Evolutionary conservation across 139 green algal species (phyloP).

Genomic region (Desmodesmus armatus): DNA sequence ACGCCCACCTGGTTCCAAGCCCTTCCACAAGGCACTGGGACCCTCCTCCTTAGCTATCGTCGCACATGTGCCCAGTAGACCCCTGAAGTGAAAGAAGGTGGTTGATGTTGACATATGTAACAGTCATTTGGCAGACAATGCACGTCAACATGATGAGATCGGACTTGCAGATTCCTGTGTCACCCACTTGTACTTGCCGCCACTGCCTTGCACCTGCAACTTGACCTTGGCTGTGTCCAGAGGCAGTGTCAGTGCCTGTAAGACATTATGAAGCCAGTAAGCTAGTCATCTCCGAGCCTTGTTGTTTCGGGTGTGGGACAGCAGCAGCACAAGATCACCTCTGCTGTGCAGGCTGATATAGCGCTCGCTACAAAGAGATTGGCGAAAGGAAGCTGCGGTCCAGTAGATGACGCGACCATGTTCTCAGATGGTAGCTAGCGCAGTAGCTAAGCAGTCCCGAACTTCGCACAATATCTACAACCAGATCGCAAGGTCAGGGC

Average conservation of each 20-base stretch:
- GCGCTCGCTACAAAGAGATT: conserved; percentile 75
- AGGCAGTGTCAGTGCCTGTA: conserved; percentile 81
- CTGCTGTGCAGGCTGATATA: conserved; percentile 84
- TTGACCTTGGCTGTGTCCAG: conserved; percentile 98
- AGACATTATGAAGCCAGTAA: not conserved
- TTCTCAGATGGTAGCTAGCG: no score
- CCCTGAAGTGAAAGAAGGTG: conserved; percentile 56
- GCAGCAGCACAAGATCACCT: conserved; percentile 60
- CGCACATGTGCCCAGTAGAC: conserved; percentile 90
- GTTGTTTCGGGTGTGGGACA: no score
- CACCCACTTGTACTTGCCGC: conserved; percentile 69
- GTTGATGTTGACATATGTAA: not conserved
- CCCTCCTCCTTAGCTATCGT: conserved; percentile 96
- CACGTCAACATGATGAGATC: no score
- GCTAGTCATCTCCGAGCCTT: no score
- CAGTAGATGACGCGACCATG: conserved; percentile 38
- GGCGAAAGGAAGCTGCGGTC: conserved; percentile 55
- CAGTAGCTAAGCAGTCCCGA: no score
- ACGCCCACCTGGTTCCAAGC: conserved; percentile 85
- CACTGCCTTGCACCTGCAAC: conserved; percentile 90
- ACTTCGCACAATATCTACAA: no score
- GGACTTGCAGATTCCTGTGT: not conserved
- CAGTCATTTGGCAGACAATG: not conserved
- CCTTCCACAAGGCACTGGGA: conserved; percentile 91
- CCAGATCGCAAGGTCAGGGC: not conserved